Percentiles rank a stretch among this genome's conserved stretches.
Evolutionary conservation across 179 eudicot species (phyloP).

Genomic region (Amaranthus tricolor): DNA sequence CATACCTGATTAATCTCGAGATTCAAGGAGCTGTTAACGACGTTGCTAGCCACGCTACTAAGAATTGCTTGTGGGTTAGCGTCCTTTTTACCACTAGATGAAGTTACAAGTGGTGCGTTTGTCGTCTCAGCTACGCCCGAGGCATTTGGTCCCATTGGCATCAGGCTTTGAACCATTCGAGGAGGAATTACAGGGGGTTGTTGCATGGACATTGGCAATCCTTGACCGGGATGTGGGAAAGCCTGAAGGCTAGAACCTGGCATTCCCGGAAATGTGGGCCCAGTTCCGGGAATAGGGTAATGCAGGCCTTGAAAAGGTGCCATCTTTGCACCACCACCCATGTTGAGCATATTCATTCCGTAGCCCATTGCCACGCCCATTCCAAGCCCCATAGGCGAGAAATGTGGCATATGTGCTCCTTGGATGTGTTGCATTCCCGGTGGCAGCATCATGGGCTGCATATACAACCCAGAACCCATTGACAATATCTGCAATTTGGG

Average conservation of each 20-base stretch:
- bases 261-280: slow-evolving; percentile 49
- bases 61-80: slow-evolving; percentile 30
- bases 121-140: slow-evolving; percentile 27
- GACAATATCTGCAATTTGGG: slow-evolving; percentile 65
- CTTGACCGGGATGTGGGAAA: slow-evolving; percentile 59
- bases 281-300: slow-evolving; percentile 39
- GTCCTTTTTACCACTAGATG: slow-evolving; percentile 25
- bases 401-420: slow-evolving; percentile 68
- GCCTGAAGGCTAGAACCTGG: slow-evolving; percentile 45
- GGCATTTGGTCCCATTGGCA: slow-evolving; percentile 31
- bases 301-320: slow-evolving; percentile 48
- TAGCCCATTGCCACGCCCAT: slow-evolving; percentile 61
- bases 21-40: slow-evolving; percentile 33
- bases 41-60: slow-evolving; percentile 17
- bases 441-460: slow-evolving; percentile 91
- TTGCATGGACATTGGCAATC: slow-evolving; percentile 46
- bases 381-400: slow-evolving; percentile 65
- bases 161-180: slow-evolving; percentile 33
- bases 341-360: slow-evolving; percentile 70
- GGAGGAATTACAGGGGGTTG: slow-evolving; percentile 36
- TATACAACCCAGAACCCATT: slow-evolving; percentile 90
- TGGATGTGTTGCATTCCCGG: slow-evolving; percentile 71
- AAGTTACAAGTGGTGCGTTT: slow-evolving; percentile 33
- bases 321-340: slow-evolving; percentile 54
- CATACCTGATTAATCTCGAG: slow-evolving; percentile 51